Base-by-base conservation (phyloP, 768 basidiomycete genomes). In the Auricularia sp. region DNA sequence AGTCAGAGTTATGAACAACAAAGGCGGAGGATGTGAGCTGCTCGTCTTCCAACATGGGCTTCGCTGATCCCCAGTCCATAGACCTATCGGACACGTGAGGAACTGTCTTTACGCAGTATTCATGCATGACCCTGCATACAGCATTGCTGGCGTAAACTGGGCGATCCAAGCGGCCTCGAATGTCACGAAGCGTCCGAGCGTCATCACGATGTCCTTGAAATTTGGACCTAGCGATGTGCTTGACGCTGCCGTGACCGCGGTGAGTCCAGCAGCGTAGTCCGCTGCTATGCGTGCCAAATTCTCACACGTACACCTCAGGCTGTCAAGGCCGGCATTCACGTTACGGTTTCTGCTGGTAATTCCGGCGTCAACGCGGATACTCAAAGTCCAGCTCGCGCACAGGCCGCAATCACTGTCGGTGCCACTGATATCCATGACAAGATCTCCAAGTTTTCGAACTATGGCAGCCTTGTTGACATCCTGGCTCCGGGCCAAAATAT, bases 101-200 rank as follows among this genome's bases (percentile, higher is more conserved):
- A 54, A 11, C 7, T 54, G 54, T 10, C 61, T 69, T 77, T 51
- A 70, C 78, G 45, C 69, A 77, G 64, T 79, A 70, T 65, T 77
- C 77, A 29, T 29, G 29, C 29, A 29, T 29, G 29, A 29, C 29
- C 29, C 2, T 29, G 29, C 29, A 29, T 29, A 29, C 8, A 56
- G 66, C 29, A 47, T n/a, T 2, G 64, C 67, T 33, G 72, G 69
- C 33, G 36, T 62, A 13, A 36, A 11, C 21, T n/a, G 33, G 64
- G 64, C 18, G 3, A 39, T 24, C 7, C 64, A 34, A 42, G 35
- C 63, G 34, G 68, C 66, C 33, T 14, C 58, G 34, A 14, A 59
- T 36, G 58, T 61, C 36, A 61, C 47, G 59, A 59, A 59, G 56
- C n/a, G 29, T 14, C 29, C 34, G 24, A 29, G 34, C 24, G 10